These are phyloP conservation scores for Chlamydomonas reinhardtii DNA, from an alignment of 163 green algal genomes.

Conservation along the genomic window DNA sequence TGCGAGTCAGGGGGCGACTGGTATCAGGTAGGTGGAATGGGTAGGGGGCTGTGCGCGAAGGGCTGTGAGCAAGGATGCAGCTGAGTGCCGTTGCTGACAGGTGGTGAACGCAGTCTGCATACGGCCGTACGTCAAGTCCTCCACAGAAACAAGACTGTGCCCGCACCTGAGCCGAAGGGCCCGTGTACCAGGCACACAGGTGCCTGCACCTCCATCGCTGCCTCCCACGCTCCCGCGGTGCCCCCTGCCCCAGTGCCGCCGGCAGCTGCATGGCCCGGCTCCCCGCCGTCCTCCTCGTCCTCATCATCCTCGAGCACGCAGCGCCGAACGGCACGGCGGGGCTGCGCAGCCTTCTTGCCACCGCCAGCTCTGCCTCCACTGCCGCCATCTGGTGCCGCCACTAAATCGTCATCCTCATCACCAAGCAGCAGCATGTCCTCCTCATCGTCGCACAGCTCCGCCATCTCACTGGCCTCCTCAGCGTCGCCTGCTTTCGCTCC, in stretches of 20 bases:
- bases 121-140: no score
- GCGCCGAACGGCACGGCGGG: no score
- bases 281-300: neutral
- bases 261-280: neutral
- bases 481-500: neutral
- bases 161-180: conserved; percentile 72
- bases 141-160: no score
- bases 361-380: no score
- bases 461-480: conserved; percentile 15
- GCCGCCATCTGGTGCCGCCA: neutral
- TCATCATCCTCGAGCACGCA: neutral
- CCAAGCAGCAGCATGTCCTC: neutral
- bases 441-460: neutral
- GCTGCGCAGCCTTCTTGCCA: neutral
- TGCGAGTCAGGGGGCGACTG: no score
- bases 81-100: neutral
- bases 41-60: no score
- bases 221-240: neutral
- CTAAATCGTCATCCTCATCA: conserved; percentile 18
- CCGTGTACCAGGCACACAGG: conserved; percentile 89
- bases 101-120: no score
- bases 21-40: no score
- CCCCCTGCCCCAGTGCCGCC: neutral
- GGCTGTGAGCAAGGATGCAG: no score
- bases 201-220: conserved; percentile 22